Conservation (phyloP, 495 filamentous ascomycete species). For the Aspergillus steynii region DNA sequence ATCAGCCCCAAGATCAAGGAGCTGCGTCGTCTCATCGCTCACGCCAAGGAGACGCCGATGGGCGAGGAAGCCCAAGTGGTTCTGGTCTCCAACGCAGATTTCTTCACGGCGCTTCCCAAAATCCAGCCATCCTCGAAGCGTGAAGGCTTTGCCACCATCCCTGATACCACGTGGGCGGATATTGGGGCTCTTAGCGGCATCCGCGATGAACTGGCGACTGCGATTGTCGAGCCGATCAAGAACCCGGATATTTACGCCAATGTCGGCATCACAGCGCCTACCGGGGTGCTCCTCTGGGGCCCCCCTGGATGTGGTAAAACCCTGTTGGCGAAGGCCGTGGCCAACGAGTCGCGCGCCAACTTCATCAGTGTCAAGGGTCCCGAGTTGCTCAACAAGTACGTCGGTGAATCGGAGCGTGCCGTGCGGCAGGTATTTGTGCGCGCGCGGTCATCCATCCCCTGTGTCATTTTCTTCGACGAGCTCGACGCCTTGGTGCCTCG, state of each 20-base stretch:
- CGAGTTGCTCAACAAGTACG: slow-evolving; percentile 91
- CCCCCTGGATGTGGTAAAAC: slow-evolving; percentile 98
- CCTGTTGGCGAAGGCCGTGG: slow-evolving; percentile 91
- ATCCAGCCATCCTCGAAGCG: slow-evolving; percentile 93
- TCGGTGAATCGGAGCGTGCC: slow-evolving; percentile 91
- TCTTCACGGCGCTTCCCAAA: slow-evolving; percentile 73
- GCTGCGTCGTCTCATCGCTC: slow-evolving; percentile 54
- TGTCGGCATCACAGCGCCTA: slow-evolving; percentile 84
- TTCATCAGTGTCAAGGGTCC: slow-evolving; percentile 98
- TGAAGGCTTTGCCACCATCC: slow-evolving; percentile 95
- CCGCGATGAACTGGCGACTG: slow-evolving; percentile 78
- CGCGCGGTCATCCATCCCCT: slow-evolving; percentile 82
- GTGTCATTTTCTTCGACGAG: slow-evolving; percentile 98
- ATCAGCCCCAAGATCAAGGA: slow-evolving; percentile 47
- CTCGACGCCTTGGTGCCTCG: slow-evolving; percentile 88
- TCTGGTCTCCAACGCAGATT: slow-evolving; percentile 63
- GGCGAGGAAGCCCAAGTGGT: slow-evolving; percentile 44
- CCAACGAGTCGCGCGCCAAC: slow-evolving; percentile 92
- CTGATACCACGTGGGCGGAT: slow-evolving; percentile 93
- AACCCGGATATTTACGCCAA: slow-evolving; percentile 74
- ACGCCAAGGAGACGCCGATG: slow-evolving; percentile 51
- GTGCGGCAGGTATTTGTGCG: slow-evolving; percentile 91
- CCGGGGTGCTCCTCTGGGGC: slow-evolving; percentile 93
- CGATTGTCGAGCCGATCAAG: slow-evolving; percentile 91
- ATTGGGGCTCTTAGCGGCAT: slow-evolving; percentile 83